phyloP scores from a whole-genome alignment of 371 early-diverging fungal genomes.

The Funneliformis caledonium region DNA sequence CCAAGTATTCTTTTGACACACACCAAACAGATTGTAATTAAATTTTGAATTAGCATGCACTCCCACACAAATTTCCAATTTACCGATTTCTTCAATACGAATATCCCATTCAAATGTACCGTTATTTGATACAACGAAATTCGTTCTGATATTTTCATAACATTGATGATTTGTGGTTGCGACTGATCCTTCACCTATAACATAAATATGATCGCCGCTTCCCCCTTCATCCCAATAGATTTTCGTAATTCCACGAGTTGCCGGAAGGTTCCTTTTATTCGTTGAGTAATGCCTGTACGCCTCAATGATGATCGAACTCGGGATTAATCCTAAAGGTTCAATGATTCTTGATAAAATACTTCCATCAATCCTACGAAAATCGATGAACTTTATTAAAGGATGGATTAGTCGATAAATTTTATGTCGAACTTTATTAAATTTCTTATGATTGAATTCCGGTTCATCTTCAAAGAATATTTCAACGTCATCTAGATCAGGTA shows the following conservation, averaged over 20 bases:
- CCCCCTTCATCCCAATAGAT: constrained; percentile 9
- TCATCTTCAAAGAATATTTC: not conserved
- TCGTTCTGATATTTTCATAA: constrained; percentile 15
- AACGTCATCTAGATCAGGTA: not conserved
- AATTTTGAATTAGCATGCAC: not conserved
- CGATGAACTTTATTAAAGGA: not conserved
- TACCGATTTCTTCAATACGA: constrained; percentile 22
- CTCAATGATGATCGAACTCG: not conserved
- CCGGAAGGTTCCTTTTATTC: not conserved
- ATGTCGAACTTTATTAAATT: not conserved
- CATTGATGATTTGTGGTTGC: not conserved
- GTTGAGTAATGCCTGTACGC: constrained; percentile 7
- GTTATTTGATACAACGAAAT: not conserved
- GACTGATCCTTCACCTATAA: not conserved
- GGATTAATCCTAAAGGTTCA: constrained; percentile 20
- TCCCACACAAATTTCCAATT: constrained; percentile 9
- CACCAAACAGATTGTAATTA: constrained; percentile 8
- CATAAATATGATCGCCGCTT: not conserved
- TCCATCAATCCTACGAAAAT: constrained; percentile 4
- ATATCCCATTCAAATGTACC: constrained; percentile 36
- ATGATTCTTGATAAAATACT: constrained; percentile 12
- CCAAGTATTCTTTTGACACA: constrained; percentile 5
- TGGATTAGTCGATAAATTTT: not conserved
- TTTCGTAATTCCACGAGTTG: constrained; percentile 1
- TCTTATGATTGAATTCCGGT: not conserved